Percentiles rank a stretch among this genome's conserved stretches.
Conservation (phyloP, 257 asterid species). For the Solanum piurae region DNA sequence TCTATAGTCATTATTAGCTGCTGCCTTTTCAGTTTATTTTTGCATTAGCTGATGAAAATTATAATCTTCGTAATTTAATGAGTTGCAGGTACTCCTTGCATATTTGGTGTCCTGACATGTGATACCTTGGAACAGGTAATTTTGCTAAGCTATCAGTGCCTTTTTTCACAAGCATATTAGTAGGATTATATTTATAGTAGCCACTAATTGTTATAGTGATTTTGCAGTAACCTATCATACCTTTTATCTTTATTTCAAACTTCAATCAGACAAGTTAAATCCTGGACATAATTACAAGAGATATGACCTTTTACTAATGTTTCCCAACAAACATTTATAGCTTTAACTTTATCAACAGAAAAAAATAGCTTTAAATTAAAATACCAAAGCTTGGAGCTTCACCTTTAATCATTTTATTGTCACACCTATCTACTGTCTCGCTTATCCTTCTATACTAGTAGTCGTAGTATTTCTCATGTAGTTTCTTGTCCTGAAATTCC, state of each 20-base stretch:
- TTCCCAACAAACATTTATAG: background rate
- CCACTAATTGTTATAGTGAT: background rate
- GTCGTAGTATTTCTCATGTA: background rate
- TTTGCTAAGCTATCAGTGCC: background rate
- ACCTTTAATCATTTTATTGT: background rate
- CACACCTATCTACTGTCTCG: background rate
- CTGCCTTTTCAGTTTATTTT: background rate
- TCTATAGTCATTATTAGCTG: background rate
- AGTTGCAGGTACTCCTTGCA: slow-evolving; percentile 83
- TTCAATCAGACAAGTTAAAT: background rate
- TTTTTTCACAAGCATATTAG: background rate
- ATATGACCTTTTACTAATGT: background rate
- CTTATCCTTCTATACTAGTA: background rate
- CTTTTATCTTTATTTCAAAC: background rate
- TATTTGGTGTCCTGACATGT: slow-evolving; percentile 85
- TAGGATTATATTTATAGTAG: background rate
- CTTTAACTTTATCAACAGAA: background rate
- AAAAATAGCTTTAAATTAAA: background rate
- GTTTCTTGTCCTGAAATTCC: background rate
- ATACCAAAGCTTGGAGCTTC: background rate
- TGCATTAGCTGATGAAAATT: background rate
- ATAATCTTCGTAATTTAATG: background rate
- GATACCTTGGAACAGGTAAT: slow-evolving; percentile 89
- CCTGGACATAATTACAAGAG: background rate
- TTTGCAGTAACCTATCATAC: background rate